A percentile compares a stretch with the other conserved stretches of the same genome.
Conservation (phyloP, 1,284 basidiomycete species). For the Porogramme epimiltina region DNA sequence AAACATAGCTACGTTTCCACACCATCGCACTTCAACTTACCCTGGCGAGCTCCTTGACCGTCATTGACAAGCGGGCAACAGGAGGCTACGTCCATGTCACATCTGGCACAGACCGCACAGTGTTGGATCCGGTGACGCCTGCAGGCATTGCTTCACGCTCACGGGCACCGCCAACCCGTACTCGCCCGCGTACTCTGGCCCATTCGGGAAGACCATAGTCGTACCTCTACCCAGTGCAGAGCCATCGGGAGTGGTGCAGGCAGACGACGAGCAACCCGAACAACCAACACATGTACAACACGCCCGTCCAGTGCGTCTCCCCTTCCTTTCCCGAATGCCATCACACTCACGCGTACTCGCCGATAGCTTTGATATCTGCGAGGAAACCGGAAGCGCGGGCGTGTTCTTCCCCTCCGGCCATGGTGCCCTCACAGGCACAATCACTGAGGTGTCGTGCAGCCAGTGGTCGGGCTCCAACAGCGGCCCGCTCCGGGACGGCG, state of each 20-base stretch:
- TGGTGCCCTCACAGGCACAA: no score
- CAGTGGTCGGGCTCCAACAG: no score
- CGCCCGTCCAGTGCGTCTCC: conserved; percentile 48
- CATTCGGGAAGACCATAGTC: conserved; percentile 51
- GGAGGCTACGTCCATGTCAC: conserved; percentile 55
- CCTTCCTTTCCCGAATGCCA: no score
- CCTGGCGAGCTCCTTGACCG: conserved; percentile 17
- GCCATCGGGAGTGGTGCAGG: conserved; percentile 56
- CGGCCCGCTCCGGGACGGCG: no score
- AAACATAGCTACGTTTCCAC: no score
- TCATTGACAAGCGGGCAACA: conserved; percentile 34
- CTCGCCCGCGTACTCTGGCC: conserved; percentile 50
- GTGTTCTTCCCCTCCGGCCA: conserved; percentile 64
- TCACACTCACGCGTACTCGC: no score
- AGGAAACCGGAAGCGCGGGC: conserved; percentile 52
- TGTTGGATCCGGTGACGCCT: conserved; percentile 59
- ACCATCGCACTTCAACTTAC: no score
- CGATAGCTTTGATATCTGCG: conserved; percentile 58
- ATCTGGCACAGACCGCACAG: conserved; percentile 49
- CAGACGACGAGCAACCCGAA: conserved; percentile 44
- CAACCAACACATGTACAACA: conserved; percentile 48
- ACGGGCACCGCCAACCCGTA: conserved; percentile 54
- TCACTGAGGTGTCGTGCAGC: no score
- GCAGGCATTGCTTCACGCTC: conserved; percentile 58
- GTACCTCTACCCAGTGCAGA: conserved; percentile 54